Evolutionary conservation across 176 grass and related monocot genomes (phyloP).

Genomic region (Metroxylon sagu): DNA sequence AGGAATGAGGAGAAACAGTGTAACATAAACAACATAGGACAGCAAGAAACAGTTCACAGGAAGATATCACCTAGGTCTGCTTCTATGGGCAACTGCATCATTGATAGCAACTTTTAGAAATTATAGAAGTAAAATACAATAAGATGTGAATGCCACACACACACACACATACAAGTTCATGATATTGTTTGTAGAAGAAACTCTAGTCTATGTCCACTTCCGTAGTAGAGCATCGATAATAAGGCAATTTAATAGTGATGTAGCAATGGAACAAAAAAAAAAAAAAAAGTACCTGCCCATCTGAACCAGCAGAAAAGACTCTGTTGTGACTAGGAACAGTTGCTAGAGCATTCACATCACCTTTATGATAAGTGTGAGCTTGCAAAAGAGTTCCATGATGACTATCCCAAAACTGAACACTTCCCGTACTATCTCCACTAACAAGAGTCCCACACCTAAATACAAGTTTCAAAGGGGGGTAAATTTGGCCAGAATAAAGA

Average conservation of each 20-base stretch:
- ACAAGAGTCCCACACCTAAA: conserved; percentile 88
- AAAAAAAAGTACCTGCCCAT: conserved; percentile 75
- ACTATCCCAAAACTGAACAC: conserved; percentile 92
- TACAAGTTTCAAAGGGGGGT: background rate
- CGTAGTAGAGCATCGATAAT: background rate
- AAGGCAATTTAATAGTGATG: background rate
- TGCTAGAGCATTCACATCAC: conserved; percentile 75
- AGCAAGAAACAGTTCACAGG: too few species aligned
- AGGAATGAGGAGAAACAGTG: too few species aligned
- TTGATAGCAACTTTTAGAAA: too few species aligned
- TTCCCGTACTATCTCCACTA: conserved; percentile 89
- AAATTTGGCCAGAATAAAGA: too few species aligned
- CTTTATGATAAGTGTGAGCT: conserved; percentile 70
- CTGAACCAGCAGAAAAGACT: conserved; percentile 92
- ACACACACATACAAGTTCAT: too few species aligned
- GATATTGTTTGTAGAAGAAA: too few species aligned
- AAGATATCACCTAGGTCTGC: too few species aligned
- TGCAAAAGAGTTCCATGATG: conserved; percentile 83
- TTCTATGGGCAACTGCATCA: too few species aligned
- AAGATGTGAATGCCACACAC: background rate
- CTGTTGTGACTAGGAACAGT: conserved; percentile 68
- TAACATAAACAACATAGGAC: too few species aligned
- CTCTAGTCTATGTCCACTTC: background rate
- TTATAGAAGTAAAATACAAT: too few species aligned
- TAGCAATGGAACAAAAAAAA: background rate